phyloP scores from a whole-genome alignment of 1,139 yeast genomes.

The Geotrichum reessii region DNA sequence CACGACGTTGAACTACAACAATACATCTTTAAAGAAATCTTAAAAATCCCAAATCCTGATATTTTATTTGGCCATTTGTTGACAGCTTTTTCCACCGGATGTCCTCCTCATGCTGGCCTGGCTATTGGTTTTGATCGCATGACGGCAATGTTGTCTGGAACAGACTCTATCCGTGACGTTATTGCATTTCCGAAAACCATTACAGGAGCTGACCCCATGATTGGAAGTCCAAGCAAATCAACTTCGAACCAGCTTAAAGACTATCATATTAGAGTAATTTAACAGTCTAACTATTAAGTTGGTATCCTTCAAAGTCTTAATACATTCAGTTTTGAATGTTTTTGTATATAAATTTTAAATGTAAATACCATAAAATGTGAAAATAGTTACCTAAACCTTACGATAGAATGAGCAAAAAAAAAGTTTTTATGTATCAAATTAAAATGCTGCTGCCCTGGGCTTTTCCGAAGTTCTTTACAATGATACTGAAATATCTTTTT shows the following conservation, averaged over 20 bases:
- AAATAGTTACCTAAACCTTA: neutral
- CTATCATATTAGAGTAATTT: conserved; percentile 23
- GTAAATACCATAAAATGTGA: neutral
- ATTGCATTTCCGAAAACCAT: conserved; percentile 94
- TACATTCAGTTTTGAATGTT: neutral
- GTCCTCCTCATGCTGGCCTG: conserved; percentile 98
- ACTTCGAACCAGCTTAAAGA: conserved; percentile 41
- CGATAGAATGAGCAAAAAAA: neutral
- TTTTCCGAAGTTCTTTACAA: neutral
- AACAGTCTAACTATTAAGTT: neutral
- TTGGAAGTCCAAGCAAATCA: conserved; percentile 74
- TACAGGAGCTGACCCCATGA: conserved; percentile 82
- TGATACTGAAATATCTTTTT: neutral
- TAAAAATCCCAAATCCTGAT: conserved; percentile 43
- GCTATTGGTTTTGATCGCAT: conserved; percentile 93
- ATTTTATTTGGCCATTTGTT: conserved; percentile 81
- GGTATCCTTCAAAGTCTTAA: neutral
- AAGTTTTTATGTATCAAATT: neutral
- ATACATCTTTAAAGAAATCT: conserved; percentile 43
- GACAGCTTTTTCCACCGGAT: conserved; percentile 77
- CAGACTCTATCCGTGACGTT: conserved; percentile 77
- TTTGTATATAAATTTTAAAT: neutral
- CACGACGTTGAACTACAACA: conserved; percentile 78
- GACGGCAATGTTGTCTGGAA: conserved; percentile 81
- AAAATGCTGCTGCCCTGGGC: neutral